These are phyloP conservation scores for Albizia julibrissin DNA, from an alignment of 306 rosid genomes.

Conservation along the genomic window DNA sequence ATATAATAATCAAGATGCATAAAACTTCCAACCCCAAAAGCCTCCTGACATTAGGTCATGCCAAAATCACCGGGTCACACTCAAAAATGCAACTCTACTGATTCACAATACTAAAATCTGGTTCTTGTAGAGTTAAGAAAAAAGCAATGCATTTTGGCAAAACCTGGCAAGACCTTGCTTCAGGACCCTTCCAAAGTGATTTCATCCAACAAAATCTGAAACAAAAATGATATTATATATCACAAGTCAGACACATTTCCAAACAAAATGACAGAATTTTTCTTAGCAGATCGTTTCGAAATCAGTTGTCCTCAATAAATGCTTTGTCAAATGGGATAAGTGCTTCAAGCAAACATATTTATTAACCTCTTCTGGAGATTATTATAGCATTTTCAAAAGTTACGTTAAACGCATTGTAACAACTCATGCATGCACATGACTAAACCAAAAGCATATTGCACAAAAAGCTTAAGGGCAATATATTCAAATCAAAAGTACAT, in stretches of 20 bases:
- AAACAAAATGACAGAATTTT: not conserved
- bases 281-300: not conserved
- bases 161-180: no score
- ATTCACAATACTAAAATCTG: no score
- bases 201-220: not conserved
- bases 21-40: conserved; percentile 2
- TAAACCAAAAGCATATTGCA: not conserved
- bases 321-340: not conserved
- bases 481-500: not conserved
- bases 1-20: not conserved
- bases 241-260: not conserved
- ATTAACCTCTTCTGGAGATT: not conserved
- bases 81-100: not conserved
- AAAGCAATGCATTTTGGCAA: not conserved
- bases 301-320: no score
- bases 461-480: not conserved
- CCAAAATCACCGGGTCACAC: not conserved
- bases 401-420: not conserved
- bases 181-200: not conserved
- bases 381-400: not conserved
- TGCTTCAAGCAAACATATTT: not conserved
- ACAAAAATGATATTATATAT: not conserved
- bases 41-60: not conserved
- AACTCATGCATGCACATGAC: not conserved
- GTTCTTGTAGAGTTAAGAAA: no score